Percentiles rank a stretch among this genome's conserved stretches.
These are phyloP conservation scores for Dioscorea zingiberensis DNA, from an alignment of 106 monocot genomes.

Conservation along the genomic window DNA sequence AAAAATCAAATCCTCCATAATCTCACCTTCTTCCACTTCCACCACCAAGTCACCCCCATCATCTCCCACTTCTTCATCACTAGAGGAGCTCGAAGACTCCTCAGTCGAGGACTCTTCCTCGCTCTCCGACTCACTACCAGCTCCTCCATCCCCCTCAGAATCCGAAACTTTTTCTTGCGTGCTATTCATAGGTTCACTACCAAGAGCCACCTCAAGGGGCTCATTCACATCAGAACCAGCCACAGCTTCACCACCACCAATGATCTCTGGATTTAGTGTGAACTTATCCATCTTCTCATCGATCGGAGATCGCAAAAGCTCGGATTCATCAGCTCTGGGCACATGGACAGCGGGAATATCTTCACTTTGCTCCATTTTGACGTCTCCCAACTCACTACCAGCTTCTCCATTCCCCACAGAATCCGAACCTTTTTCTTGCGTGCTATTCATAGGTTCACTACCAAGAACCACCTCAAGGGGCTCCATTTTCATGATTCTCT, in stretches of 20 bases:
- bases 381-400: constrained; percentile 2
- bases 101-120: neutral
- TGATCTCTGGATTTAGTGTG: neutral
- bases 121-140: constrained; percentile 2
- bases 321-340: neutral
- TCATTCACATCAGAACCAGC: neutral
- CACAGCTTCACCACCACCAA: neutral
- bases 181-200: neutral
- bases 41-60: neutral
- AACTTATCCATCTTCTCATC: constrained; percentile 17
- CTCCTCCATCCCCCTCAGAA: neutral
- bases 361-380: no score
- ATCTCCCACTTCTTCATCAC: constrained; percentile 10
- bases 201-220: neutral
- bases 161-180: neutral
- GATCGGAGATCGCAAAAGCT: neutral
- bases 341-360: no score
- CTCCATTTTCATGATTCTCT: no score
- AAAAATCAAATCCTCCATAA: constrained; percentile 1
- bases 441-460: neutral
- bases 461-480: neutral
- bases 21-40: constrained; percentile 31
- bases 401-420: neutral
- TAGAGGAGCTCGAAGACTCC: constrained; percentile 8
- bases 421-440: neutral